Percentiles rank a stretch among this genome's conserved stretches.
Conservation (phyloP, 148 eudicot genomes). For the Arctostaphylos glauca region DNA sequence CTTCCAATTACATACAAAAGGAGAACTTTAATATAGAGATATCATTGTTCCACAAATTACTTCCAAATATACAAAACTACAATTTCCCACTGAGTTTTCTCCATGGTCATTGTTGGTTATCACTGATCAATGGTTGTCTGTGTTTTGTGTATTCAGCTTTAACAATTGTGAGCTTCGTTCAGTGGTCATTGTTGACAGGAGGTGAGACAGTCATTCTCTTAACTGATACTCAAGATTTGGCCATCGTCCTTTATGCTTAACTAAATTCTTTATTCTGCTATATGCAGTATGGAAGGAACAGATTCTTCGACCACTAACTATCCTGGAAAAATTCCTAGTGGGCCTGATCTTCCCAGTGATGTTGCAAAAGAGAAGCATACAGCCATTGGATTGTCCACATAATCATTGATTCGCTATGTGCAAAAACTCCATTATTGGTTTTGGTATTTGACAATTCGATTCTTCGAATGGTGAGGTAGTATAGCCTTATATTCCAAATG, state of each 20-base stretch:
- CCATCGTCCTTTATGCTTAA: background rate
- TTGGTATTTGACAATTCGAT: background rate
- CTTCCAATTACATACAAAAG: too few species aligned
- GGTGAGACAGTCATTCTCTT: constrained; percentile 34
- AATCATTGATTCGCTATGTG: background rate
- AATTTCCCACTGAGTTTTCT: background rate
- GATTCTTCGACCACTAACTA: constrained; percentile 45
- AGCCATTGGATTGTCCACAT: background rate
- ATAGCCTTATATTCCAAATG: background rate
- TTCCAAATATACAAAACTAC: background rate
- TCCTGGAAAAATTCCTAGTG: constrained; percentile 56
- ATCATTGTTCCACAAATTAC: background rate
- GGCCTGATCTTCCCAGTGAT: constrained; percentile 56
- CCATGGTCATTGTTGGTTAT: background rate
- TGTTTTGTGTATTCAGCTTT: constrained; percentile 45
- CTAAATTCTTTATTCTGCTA: background rate
- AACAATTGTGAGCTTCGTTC: constrained; percentile 89
- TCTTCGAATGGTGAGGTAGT: background rate
- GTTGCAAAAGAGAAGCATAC: constrained; percentile 15
- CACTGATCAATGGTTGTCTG: background rate
- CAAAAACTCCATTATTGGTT: background rate
- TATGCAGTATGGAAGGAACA: constrained; percentile 46
- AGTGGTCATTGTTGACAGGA: constrained; percentile 62
- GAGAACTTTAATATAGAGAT: background rate
- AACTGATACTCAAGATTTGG: background rate